These are phyloP conservation scores for Yamadazyma conglobata DNA, from an alignment of 1,139 yeast species.

Conservation along the genomic window DNA sequence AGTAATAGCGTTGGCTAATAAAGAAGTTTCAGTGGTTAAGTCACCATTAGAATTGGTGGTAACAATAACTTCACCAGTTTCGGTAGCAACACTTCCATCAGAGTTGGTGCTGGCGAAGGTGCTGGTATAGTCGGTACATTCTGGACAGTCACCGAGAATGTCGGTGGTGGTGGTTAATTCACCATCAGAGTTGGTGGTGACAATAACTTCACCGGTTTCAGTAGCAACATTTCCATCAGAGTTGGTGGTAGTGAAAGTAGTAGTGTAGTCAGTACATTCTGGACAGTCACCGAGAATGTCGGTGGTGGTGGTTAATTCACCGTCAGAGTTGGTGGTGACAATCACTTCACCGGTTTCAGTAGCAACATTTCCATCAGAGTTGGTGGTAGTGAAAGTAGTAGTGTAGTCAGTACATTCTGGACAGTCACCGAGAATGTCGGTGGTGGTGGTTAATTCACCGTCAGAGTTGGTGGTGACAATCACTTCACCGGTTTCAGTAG, in stretches of 20 bases:
- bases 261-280: slow-evolving; percentile 10
- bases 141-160: slow-evolving; percentile 9
- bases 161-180: slow-evolving; percentile 8
- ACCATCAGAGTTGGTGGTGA: slow-evolving; percentile 12
- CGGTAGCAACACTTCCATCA: slow-evolving; percentile 7
- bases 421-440: slow-evolving; percentile 9
- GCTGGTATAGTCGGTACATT: slow-evolving; percentile 10
- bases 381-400: slow-evolving; percentile 17
- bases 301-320: slow-evolving; percentile 3
- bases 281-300: slow-evolving; percentile 7
- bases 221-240: slow-evolving; percentile 8
- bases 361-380: slow-evolving; percentile 11
- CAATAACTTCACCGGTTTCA: slow-evolving; percentile 10
- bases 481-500: slow-evolving; percentile 5
- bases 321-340: slow-evolving; percentile 11
- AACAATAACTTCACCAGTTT: slow-evolving; percentile 11
- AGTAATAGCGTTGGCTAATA: slow-evolving; percentile 7
- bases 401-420: slow-evolving; percentile 17
- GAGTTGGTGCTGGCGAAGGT: slow-evolving; percentile 7
- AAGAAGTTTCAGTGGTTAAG: slow-evolving; percentile 8
- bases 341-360: slow-evolving; percentile 13
- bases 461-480: slow-evolving; percentile 12
- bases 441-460: slow-evolving; percentile 14
- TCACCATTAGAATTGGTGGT: slow-evolving; percentile 11
- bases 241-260: slow-evolving; percentile 7